phyloP scores from a whole-genome alignment of 306 rosid species.

The Leucaena leucocephala region DNA sequence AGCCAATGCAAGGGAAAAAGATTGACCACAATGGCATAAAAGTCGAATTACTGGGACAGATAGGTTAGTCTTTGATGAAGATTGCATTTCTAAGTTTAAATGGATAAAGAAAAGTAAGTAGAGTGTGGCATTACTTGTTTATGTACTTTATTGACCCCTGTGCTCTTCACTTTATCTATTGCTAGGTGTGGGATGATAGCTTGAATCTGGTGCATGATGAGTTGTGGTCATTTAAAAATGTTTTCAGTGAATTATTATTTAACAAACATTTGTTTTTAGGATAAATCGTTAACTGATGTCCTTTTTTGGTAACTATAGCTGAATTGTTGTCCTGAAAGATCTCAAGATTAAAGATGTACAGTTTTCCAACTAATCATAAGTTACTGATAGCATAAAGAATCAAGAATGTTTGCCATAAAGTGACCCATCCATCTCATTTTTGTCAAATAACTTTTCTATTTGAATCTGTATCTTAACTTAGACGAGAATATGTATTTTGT shows the following conservation, averaged over 20 bases:
- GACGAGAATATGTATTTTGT: slow-evolving; percentile 29
- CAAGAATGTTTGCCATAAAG: slow-evolving; percentile 11
- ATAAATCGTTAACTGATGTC: slow-evolving; percentile 3
- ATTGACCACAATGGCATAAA: slow-evolving; percentile 95
- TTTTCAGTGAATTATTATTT: neutral
- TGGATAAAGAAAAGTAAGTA: neutral
- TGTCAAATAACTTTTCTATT: slow-evolving; percentile 25
- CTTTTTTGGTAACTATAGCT: neutral
- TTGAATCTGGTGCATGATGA: neutral
- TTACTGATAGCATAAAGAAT: slow-evolving; percentile 25
- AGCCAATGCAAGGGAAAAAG: slow-evolving; percentile 96
- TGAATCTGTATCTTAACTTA: neutral
- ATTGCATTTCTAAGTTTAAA: slow-evolving; percentile 10
- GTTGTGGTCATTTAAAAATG: neutral
- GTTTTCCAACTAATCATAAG: slow-evolving; percentile 11
- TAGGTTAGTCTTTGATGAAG: slow-evolving; percentile 57
- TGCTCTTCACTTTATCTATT: neutral
- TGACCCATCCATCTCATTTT: slow-evolving; percentile 22
- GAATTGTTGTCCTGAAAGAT: slow-evolving; percentile 17
- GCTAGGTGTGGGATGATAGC: neutral
- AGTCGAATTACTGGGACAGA: slow-evolving; percentile 98
- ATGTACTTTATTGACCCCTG: neutral
- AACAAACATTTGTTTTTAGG: neutral
- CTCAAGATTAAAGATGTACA: slow-evolving; percentile 11
- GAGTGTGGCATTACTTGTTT: slow-evolving; percentile 5